phyloP scores from a whole-genome alignment of 768 basidiomycete species.

The Termitomyces sp. region DNA sequence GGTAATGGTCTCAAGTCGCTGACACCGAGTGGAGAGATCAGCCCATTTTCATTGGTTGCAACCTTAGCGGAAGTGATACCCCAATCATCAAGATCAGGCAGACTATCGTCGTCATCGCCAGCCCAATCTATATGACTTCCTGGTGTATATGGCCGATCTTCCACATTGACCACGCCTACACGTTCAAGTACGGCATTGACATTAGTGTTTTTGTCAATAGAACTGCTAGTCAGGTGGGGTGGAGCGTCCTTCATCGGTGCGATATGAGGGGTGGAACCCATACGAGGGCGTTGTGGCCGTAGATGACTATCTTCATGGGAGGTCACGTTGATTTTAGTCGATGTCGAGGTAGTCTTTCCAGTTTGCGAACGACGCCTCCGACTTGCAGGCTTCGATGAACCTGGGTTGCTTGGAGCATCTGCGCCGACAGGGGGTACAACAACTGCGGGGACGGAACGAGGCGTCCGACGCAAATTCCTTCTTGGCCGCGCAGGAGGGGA shows the following conservation, averaged over 20 bases:
- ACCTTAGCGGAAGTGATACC: slow-evolving; percentile 52
- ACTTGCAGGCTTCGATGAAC: slow-evolving; percentile 40
- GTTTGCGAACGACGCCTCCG: slow-evolving; percentile 52
- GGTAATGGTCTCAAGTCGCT: slow-evolving; percentile 63
- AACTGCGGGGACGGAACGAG: slow-evolving; percentile 30
- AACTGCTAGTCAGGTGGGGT: slow-evolving; percentile 45
- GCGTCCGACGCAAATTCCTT: slow-evolving; percentile 32
- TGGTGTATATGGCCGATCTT: slow-evolving; percentile 64
- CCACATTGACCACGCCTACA: slow-evolving; percentile 72
- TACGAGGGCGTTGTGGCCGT: slow-evolving; percentile 30
- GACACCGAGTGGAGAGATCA: slow-evolving; percentile 68
- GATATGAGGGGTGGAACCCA: slow-evolving; percentile 33
- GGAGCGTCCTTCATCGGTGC: slow-evolving; percentile 55
- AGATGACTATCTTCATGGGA: slow-evolving; percentile 32
- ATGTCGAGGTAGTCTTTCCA: slow-evolving; percentile 25
- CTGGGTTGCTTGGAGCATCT: slow-evolving; percentile 16
- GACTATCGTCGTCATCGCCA: slow-evolving; percentile 78
- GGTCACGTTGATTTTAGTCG: slow-evolving; percentile 33
- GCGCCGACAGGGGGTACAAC: slow-evolving; percentile 24
- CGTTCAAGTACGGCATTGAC: slow-evolving; percentile 80
- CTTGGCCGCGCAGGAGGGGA: slow-evolving; percentile 26
- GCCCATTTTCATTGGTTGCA: slow-evolving; percentile 31
- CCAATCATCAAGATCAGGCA: slow-evolving; percentile 88
- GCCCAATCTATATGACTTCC: slow-evolving; percentile 89
- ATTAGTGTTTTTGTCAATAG: slow-evolving; percentile 55